phyloP scores from a whole-genome alignment of 768 basidiomycete species.

The Scleroderma bovista region DNA sequence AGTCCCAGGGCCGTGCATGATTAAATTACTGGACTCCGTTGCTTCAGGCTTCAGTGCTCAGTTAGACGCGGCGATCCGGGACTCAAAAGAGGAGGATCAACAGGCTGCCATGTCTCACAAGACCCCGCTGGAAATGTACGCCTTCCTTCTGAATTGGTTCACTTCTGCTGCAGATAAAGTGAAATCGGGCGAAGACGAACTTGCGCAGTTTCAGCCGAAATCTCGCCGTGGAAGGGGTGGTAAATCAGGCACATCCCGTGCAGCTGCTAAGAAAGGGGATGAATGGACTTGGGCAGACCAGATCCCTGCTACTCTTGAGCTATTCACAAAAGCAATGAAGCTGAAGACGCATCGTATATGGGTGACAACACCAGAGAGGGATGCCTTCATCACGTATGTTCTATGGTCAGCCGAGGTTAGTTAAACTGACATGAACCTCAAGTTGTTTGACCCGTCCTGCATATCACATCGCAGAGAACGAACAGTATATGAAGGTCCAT shows the following conservation, averaged over 20 bases:
- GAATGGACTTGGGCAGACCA: constrained; percentile 76
- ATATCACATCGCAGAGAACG: constrained; percentile 81
- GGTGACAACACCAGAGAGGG: constrained; percentile 82
- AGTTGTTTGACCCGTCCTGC: constrained; percentile 88
- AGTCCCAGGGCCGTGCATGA: constrained; percentile 63
- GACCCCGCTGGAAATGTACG: constrained; percentile 80
- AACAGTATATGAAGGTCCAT: constrained; percentile 78
- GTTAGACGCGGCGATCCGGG: constrained; percentile 64
- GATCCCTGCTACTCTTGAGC: constrained; percentile 59
- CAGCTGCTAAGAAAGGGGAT: constrained; percentile 40
- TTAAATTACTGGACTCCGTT: constrained; percentile 84
- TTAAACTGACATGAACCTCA: constrained; percentile 3
- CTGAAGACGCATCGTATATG: constrained; percentile 78
- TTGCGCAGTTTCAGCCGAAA: constrained; percentile 41
- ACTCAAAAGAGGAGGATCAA: constrained; percentile 65
- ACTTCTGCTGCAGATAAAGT: constrained; percentile 75
- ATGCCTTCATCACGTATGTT: constrained; percentile 69
- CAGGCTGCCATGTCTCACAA: constrained; percentile 60
- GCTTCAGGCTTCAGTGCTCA: constrained; percentile 69
- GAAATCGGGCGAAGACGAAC: constrained; percentile 47
- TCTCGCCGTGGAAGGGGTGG: constrained; percentile 55
- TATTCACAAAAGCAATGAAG: constrained; percentile 68
- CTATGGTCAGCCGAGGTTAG: neutral
- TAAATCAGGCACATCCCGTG: constrained; percentile 38
- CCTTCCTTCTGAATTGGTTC: constrained; percentile 91